Evolutionary conservation across 352 stramenopile species (phyloP), one percentile per base, ranked within the genome.

Genomic region (Phytophthora citrophthora): DNA sequence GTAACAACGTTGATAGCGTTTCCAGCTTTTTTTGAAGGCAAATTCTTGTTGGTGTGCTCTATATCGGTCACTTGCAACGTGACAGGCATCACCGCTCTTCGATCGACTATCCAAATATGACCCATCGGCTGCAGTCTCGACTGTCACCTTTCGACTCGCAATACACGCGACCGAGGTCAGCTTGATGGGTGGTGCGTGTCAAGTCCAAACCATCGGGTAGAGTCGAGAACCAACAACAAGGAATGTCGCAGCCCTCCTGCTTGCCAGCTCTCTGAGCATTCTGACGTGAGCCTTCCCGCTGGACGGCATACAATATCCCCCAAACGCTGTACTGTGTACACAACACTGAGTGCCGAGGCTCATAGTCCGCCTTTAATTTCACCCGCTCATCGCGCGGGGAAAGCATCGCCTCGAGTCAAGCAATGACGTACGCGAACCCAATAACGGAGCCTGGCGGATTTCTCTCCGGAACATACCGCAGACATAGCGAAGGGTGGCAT

Each of bases 401-500:
- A n/a, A 11, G 18, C 55, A 55, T 63, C 54, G 16, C 26, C 4
- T 16, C 13, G 24, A 39, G 13, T 10, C n/a, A 41, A 18, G 13
- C 5, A 61, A 12, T 62, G 41, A n/a, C 51, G 44, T 49, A 34
- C 13, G 16, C 5, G 38, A 18, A 45, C 2, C 36, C 5, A 56
- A 56, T 64, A 64, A 32, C 56, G 49, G 49, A 54, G 41, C 48
- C 50, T 40, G n/a, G 60, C 31, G 32, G 39, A 15, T 5, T 43
- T 52, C 53, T 61, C 36, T 41, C 7, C 15, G 52, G 27, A 34
- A 18, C 40, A 50, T 39, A 46, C 26, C 44, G 27, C 50, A 67
- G 59, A 68, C 59, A 56, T 44, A 36, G 29, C 52, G 52, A 18
- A 32, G 44, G 29, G 45, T 63, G 51, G 53, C 44, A 68, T 68